phyloP scores from a whole-genome alignment of 768 basidiomycete genomes.

The Trametes elegans region DNA sequence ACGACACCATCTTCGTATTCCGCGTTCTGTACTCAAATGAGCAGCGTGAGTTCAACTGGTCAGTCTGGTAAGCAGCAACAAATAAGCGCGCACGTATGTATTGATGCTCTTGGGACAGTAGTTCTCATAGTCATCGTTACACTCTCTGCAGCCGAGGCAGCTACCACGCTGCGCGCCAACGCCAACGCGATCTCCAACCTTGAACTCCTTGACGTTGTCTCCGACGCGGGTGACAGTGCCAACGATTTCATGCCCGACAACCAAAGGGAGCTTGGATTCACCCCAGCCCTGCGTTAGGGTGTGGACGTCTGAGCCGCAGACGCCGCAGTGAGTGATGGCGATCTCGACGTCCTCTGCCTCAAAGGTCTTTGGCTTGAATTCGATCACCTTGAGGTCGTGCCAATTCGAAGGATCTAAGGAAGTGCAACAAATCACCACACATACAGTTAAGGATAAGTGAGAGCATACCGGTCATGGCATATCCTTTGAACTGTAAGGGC shows the following conservation, averaged over 20 bases:
- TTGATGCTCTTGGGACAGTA: conserved; percentile 48
- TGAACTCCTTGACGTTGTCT: conserved; percentile 47
- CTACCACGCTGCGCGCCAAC: conserved; percentile 51
- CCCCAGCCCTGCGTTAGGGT: conserved; percentile 43
- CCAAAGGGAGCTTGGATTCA: conserved; percentile 27
- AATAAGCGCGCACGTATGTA: conserved; percentile 35
- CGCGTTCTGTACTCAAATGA: conserved; percentile 25
- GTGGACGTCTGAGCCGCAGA: conserved; percentile 54
- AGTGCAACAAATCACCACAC: background rate
- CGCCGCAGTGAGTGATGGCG: conserved; percentile 46
- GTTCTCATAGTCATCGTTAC: conserved; percentile 52
- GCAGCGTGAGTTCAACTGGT: background rate
- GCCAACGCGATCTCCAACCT: conserved; percentile 54
- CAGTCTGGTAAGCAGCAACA: background rate
- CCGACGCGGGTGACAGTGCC: conserved; percentile 54
- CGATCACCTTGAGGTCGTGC: conserved; percentile 41
- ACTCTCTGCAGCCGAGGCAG: conserved; percentile 47
- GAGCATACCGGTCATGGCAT: conserved; percentile 24
- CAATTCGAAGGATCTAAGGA: conserved; percentile 27
- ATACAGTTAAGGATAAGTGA: background rate
- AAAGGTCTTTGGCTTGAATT: conserved; percentile 51
- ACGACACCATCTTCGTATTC: conserved; percentile 41
- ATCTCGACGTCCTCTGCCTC: conserved; percentile 57
- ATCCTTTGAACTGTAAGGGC: conserved; percentile 27
- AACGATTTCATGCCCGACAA: conserved; percentile 50